Base-by-base conservation (phyloP, 2,329 filamentous ascomycete species). In the Exserohilum rostratum region DNA sequence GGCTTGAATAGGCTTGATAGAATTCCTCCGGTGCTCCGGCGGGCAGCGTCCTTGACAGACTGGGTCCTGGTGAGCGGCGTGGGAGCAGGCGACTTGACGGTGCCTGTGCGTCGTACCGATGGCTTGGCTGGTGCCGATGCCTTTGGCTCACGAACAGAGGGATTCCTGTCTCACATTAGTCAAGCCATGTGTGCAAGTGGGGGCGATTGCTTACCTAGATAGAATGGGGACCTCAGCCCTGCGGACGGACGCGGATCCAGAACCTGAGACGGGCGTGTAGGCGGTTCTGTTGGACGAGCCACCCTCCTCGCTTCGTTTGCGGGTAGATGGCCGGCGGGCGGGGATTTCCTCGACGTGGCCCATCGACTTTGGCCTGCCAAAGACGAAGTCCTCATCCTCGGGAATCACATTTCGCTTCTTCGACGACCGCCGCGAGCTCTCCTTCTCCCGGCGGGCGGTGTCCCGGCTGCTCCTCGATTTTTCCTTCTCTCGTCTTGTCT, bases 231-330 rank as follows among this genome's bases (percentile, higher is more conserved):
- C 57, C 13, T 74, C 69, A 22, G 63, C 63, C 47, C 64, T 67
- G 25, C 68, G 69, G 9, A 68, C 53, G 30, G 71, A 72, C 33
- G 65, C 55, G 18, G 70, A 68, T 13, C 68, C 63, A 33, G 71
- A 75, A 37, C 69, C 70, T 31, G 69, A 71, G 12, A 49, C 63
- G 15, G 71, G 70, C 37, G 72, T 72, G 48, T 70, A 65, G 35
- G 59, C 63, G 22, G 71, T 71, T 50, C 71, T 62, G 53, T 65
- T 72, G n/a, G 71, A 73, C 25, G 70, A 73, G 9, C 64, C 66
- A 43, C 70, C 70, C 54, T 69, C 70, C 15, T 74, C 70, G 46
- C 71, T 74, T 38, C 70, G 58, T 47, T 65, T 68, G 17, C 61
- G 63, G 20, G 58, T 50, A 2, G 68, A 68, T 3, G 71, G 68